Percentiles rank a stretch among this genome's conserved stretches.
These are phyloP conservation scores for Neonothopanus nambi DNA, from an alignment of 1,284 basidiomycete species.

Conservation along the genomic window DNA sequence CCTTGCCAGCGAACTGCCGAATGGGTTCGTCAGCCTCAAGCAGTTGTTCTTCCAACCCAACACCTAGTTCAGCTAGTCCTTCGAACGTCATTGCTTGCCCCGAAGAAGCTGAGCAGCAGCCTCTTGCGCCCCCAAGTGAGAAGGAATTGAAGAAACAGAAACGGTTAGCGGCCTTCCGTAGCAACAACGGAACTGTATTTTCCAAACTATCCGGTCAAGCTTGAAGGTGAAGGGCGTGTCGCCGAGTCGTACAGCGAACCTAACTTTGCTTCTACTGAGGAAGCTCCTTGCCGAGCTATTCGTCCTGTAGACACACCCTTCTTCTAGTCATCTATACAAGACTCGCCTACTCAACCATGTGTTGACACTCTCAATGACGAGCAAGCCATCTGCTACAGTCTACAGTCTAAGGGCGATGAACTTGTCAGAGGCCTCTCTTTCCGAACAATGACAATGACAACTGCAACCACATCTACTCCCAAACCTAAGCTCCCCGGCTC, in stretches of 20 bases:
- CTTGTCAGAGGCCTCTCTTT: too few species aligned
- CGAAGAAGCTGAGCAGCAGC: constrained; percentile 36
- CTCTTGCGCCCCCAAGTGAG: constrained; percentile 44
- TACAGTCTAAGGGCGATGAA: too few species aligned
- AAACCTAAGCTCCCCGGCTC: too few species aligned
- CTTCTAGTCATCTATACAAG: constrained; percentile 49
- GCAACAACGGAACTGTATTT: constrained; percentile 19
- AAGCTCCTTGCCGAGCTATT: constrained; percentile 34
- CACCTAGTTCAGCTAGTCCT: constrained; percentile 40
- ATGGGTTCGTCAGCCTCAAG: constrained; percentile 53
- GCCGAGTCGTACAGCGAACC: constrained; percentile 45
- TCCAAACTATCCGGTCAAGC: constrained; percentile 54
- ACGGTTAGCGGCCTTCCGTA: constrained; percentile 61
- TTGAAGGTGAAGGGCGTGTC: constrained; percentile 70
- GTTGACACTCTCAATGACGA: too few species aligned
- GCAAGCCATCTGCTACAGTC: too few species aligned
- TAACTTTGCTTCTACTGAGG: constrained; percentile 63
- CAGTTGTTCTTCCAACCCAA: constrained; percentile 41
- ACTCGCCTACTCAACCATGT: constrained; percentile 43
- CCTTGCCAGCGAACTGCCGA: constrained; percentile 46
- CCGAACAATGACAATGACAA: too few species aligned
- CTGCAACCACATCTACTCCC: too few species aligned
- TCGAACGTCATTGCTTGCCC: constrained; percentile 33
- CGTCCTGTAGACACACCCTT: constrained; percentile 53
- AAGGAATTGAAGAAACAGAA: constrained; percentile 63